Base-by-base conservation (phyloP, 331 rosid species). In the Spiraea crenata region DNA sequence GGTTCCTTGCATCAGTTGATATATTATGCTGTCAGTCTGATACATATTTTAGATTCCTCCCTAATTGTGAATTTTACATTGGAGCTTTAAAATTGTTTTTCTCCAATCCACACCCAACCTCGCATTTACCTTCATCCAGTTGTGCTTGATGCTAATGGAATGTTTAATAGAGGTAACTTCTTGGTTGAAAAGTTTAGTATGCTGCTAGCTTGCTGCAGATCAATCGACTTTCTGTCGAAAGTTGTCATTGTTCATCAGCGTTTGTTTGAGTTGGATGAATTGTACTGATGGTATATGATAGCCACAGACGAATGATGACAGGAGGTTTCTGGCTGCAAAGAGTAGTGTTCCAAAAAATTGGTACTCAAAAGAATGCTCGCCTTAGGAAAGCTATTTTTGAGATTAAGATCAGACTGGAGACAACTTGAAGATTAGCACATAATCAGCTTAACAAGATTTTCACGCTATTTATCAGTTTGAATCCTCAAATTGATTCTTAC, bases 21-120 rank as follows among this genome's bases (percentile, higher is more conserved):
- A 54, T 17, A 16, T 72, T 78, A 15, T 60, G n/a, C 68, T 74
- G 16, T n/a, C 50, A 54, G 62, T 50, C 19, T 73, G 52, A 5
- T 55, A 49, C 34, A 41, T 20, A 60, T 64, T 56, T 58, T 34
- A 55, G 65, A 17, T 25, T 59, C 74, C 47, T 54, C 44, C 59
- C 25, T 58, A 17, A 75, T 57, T 63, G 48, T 61, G 50, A 65
- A 67, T 60, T 81, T 50, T 48, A 65, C 49, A 38, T 66, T 78
- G 77, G 82, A 95, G 98, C 82, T 95, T 85, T 95, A 95, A 65
- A 98, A 95, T 75, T 96, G 98, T 14, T 95, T 98, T 34, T 88
- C 99, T 65, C 99, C 99, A 16, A 95, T 95, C 85, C 91, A 95
- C 90, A 95, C 99, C 73, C 99, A 95, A 77, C 98, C 99, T 66